Base-by-base conservation (phyloP, 257 asterid species). In the Fraxinus anomala region DNA sequence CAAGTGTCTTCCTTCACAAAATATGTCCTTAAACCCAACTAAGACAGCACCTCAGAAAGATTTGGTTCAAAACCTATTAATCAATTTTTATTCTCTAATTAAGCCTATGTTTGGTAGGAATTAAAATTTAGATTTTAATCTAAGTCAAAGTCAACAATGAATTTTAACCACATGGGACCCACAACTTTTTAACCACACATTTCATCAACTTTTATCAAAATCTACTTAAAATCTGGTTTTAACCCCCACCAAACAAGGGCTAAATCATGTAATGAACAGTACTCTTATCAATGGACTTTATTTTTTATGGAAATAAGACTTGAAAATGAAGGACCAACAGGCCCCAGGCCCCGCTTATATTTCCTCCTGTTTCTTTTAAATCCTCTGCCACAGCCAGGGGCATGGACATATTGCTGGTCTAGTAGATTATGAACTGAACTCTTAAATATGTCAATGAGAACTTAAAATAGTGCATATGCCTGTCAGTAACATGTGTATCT, bases 21-120 rank as follows among this genome's bases (percentile, higher is more conserved):
- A 28, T 63, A 17, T 47, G 70, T 26, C 17, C 17, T 61, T 31
- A 72, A 79, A 36, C 70, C 66, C 59, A 47, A 19, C 28, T 21
- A 65, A 14, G 70, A 65, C 23, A 72, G 77, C 24, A 73, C 77
- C 76, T 73, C 59, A 77, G 73, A 28, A 28, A 37, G 76, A 68
- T 23, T 40, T 47, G 26, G 72, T 28, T 68, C 44, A 77, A 30
- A 24, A 9, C 39, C 28, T 13, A 71, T 70, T 33, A 34, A 33
- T 13, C 37, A 13, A 30, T 56, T 73, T 36, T 12, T 21, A 5
- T 24, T 26, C 31, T 0, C 65, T 49, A 33, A 47, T 68, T 11
- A 33, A 33, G 36, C 36, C 36, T 5, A 33, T 33, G 36, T 33
- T 33, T 33, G 36, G 36, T 4, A 33, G 6, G 36, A 33, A 33